Percentiles rank a stretch among this genome's conserved stretches.
phyloP scores from a whole-genome alignment of 805 yeast species.

The Nakazawaea populi region DNA sequence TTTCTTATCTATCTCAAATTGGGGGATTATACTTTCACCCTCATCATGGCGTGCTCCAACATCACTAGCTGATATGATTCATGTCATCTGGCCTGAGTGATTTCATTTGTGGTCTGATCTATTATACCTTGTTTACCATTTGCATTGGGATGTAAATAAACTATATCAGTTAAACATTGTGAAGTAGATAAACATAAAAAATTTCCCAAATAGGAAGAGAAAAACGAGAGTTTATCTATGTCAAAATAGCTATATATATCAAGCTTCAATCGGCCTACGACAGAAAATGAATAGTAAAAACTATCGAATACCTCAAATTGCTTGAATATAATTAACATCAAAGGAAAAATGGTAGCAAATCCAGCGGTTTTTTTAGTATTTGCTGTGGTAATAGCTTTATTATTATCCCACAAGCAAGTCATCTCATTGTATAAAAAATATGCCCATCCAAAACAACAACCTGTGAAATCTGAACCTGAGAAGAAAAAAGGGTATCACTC shows the following conservation, averaged over 20 bases:
- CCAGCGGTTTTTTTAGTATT: neutral
- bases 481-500: constrained; percentile 7
- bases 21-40: neutral
- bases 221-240: constrained; percentile 3
- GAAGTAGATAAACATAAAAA: neutral
- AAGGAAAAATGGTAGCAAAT: neutral
- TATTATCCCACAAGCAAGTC: constrained; percentile 7
- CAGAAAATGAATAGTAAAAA: neutral
- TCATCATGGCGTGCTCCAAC: neutral
- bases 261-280: neutral
- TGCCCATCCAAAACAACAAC: neutral
- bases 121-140: neutral
- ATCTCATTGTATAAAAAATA: neutral
- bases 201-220: constrained; percentile 9
- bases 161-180: neutral
- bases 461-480: neutral
- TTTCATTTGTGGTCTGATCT: neutral
- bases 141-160: neutral
- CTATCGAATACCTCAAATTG: no score
- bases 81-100: neutral
- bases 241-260: neutral
- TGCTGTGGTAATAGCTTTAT: neutral
- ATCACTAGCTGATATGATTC: no score
- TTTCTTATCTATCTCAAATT: no score
- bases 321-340: neutral